These are phyloP conservation scores for Paecilomyces dactylethromorphus DNA, from an alignment of 2,329 filamentous ascomycete species.

Conservation along the genomic window DNA sequence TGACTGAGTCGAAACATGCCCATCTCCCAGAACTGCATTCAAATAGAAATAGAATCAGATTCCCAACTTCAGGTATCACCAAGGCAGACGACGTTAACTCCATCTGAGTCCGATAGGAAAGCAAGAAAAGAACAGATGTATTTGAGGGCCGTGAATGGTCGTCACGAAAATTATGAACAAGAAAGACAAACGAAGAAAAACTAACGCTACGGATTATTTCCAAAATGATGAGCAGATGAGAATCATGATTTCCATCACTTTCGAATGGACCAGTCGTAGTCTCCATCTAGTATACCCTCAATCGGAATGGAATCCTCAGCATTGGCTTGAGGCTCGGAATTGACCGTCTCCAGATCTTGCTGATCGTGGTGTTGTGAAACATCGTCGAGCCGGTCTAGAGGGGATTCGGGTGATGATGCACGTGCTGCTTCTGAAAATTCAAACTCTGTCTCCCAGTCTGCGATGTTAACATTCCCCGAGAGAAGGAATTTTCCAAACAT, in stretches of 20 bases:
- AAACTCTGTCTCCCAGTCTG: constrained; percentile 5
- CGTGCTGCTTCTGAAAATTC: background rate
- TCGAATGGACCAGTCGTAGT: constrained; percentile 1
- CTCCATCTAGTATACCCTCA: constrained; percentile 1
- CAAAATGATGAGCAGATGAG: background rate
- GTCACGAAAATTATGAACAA: background rate
- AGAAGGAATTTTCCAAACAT: constrained; percentile 68
- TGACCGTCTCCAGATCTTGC: background rate
- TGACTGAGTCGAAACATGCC: background rate
- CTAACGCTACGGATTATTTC: background rate
- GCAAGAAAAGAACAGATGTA: background rate
- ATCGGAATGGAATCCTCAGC: background rate
- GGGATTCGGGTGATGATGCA: background rate
- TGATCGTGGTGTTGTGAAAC: background rate
- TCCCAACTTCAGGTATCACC: background rate
- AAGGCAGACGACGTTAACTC: background rate
- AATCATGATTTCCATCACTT: background rate
- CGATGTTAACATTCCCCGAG: background rate
- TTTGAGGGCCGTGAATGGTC: background rate
- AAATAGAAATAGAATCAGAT: background rate
- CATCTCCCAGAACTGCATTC: background rate
- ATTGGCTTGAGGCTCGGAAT: background rate
- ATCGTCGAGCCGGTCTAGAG: background rate
- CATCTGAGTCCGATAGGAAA: background rate
- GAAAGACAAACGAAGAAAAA: background rate